Base-by-base conservation (phyloP, 768 basidiomycete genomes). In the Terana coerulea region DNA sequence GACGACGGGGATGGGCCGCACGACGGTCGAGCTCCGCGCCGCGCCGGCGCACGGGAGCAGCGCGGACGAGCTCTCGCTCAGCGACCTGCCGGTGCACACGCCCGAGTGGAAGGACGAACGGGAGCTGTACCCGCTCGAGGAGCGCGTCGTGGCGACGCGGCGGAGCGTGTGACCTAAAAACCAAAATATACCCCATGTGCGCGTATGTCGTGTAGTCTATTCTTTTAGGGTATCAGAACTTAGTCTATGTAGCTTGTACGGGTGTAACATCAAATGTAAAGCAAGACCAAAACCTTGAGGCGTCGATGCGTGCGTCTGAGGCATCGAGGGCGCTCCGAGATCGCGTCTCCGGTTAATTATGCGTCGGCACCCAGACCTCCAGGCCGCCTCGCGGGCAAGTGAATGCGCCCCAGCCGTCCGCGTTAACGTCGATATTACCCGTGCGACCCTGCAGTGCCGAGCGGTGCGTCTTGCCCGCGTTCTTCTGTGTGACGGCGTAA, bases 371-470 rank as follows among this genome's bases (percentile, higher is more conserved):
- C 86, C 87, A 90, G 14, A 90, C 77, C 60, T 84, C 77, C 3
- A 86, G 73, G 26, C 65, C 67, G 35, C 75, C 75, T 5, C 74
- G 69, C 19, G 74, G 74, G 61, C 84, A 87, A 33, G 79, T 72
- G 60, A 90, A 90, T 4, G 62, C 59, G 1, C 81, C 86, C 84
- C 83, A 85, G 7, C 87, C 88, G n/a, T 74, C 67, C 9, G 56
- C 48, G 55, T 80, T 74, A 47, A 80, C 75, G 24, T 69, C 61
- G 5, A 83, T 69, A 19, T 62, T 64, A 17, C 71, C 76, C n/a
- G 72, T 52, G 40, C 69, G 61, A 4, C 76, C 71, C 67, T 85
- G 73, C 48, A 76, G 70, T n/a, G 24, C 30, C 57, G 78, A 76
- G 24, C 65, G 68, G 61, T 74, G 89, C 9, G 61, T 65, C 15